phyloP scores from a whole-genome alignment of 2,329 filamentous ascomycete species.

The Colletotrichum sp. region DNA sequence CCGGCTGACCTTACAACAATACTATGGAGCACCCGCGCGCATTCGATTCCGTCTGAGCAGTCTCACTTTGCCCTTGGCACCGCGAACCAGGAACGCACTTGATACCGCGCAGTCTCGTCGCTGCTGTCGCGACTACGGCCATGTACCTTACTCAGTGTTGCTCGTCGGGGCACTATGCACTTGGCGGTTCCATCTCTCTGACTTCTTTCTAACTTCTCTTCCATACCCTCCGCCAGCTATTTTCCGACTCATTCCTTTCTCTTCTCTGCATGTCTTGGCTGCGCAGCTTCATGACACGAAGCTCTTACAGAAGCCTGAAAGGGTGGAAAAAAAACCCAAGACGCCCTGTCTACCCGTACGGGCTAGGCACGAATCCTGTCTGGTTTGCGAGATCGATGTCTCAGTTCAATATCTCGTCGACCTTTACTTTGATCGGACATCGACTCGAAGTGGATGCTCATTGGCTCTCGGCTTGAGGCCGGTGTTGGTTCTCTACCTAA shows the following conservation, averaged over 20 bases:
- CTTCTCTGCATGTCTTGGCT: not conserved
- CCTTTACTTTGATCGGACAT: not conserved
- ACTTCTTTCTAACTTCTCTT: not conserved
- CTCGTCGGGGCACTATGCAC: not conserved
- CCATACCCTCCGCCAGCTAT: not conserved
- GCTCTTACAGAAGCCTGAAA: not conserved
- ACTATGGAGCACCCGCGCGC: not conserved
- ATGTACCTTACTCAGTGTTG: not conserved
- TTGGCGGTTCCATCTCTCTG: not conserved
- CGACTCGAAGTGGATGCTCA: not conserved
- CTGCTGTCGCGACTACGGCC: not conserved
- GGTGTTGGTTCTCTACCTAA: not conserved
- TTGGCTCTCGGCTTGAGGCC: not conserved
- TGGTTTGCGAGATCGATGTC: not conserved
- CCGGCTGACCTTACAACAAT: not conserved
- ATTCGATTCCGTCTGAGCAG: not conserved
- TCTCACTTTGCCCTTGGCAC: not conserved
- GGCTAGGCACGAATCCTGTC: not conserved
- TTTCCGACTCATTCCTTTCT: not conserved
- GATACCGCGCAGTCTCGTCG: not conserved
- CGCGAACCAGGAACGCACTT: not conserved
- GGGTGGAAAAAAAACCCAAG: not conserved
- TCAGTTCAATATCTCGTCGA: not conserved
- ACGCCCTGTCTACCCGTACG: not conserved
- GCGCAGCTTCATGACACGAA: not conserved